Evolutionary conservation across 257 asterid species (phyloP), one percentile per base, ranked within the genome.

Genomic region (Solanum ossicruentum): DNA sequence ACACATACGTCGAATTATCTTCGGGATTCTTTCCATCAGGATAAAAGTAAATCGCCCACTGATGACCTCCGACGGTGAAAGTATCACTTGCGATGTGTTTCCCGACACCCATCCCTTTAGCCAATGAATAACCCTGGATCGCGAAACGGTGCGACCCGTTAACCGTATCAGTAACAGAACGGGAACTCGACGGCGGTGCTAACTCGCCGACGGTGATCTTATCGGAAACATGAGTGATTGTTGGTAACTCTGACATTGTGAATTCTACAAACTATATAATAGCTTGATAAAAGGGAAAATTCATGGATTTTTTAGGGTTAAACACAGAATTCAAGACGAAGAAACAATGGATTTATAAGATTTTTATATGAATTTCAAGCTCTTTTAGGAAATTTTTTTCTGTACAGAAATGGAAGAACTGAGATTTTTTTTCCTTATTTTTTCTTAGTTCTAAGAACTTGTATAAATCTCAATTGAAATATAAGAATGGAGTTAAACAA

Each of bases 11-110:
- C 7, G 93, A 91, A 87, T 58, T 58, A 58, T 94, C 98, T 87
- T 94, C 98, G 0, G 95, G 96, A 47, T 94, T 94, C 36, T 94
- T 94, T 28, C 98, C 98, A 75, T 94, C 98, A 1, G 98, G 98
- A 78, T 94, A 94, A 83, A 94, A 94, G 92, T 94, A 94, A 89
- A 94, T 93, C 75, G 98, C 98, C 98, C 98, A 94, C 80, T 94
- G 93, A n/a, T 89, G 93, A 28, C 97, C 98, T n/a, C 97, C 98
- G 8, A 94, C 95, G 81, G 93, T 89, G 85, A 94, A 93, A 87
- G 93, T 92, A 7, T 93, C 95, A 92, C 97, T 92, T 13, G 97
- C 97, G 80, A 94, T 93, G 88, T 94, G 98, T 73, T 94, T 94
- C 1, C 98, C 98, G 18, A 94, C 84, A 9, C 98, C 98, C 95